A percentile compares a stretch with the other conserved stretches of the same genome.
These are phyloP conservation scores for Kluyveromyces aestuarii DNA, from an alignment of 805 yeast genomes.

Conservation along the genomic window DNA sequence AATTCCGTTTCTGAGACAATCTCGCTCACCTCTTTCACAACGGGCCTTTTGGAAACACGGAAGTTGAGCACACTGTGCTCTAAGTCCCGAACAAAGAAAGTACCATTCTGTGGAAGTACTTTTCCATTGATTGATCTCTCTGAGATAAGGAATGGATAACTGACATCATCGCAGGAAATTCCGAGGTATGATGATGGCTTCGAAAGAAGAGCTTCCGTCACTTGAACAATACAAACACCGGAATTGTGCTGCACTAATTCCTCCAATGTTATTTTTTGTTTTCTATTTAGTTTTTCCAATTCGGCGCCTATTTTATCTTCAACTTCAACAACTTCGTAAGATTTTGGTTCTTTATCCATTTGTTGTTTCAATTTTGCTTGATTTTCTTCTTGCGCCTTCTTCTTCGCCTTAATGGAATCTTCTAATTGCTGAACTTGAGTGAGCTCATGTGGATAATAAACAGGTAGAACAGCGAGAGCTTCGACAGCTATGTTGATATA, in stretches of 20 bases:
- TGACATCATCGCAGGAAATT: conserved; percentile 54
- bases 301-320: conserved; percentile 34
- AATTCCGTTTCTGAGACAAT: conserved; percentile 42
- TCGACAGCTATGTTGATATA: conserved; percentile 45
- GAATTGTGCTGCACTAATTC: conserved; percentile 44
- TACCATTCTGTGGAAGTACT: conserved; percentile 42
- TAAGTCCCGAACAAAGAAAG: conserved; percentile 62
- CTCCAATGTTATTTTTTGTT: conserved; percentile 41
- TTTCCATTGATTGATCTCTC: conserved; percentile 38
- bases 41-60: conserved; percentile 46
- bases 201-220: conserved; percentile 40
- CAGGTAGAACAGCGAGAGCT: conserved; percentile 58
- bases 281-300: conserved; percentile 22
- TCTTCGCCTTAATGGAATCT: conserved; percentile 30
- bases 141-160: conserved; percentile 48
- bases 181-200: conserved; percentile 46
- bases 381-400: conserved; percentile 32
- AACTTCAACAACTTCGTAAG: conserved; percentile 54
- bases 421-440: conserved; percentile 37
- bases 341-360: conserved; percentile 47
- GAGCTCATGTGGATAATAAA: conserved; percentile 49
- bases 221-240: conserved; percentile 52
- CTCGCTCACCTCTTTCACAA: conserved; percentile 39
- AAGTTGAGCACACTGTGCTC: conserved; percentile 48
- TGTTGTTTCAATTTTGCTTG: conserved; percentile 42